These are phyloP conservation scores for Rubus idaeus DNA, from an alignment of 306 rosid species.

Conservation along the genomic window DNA sequence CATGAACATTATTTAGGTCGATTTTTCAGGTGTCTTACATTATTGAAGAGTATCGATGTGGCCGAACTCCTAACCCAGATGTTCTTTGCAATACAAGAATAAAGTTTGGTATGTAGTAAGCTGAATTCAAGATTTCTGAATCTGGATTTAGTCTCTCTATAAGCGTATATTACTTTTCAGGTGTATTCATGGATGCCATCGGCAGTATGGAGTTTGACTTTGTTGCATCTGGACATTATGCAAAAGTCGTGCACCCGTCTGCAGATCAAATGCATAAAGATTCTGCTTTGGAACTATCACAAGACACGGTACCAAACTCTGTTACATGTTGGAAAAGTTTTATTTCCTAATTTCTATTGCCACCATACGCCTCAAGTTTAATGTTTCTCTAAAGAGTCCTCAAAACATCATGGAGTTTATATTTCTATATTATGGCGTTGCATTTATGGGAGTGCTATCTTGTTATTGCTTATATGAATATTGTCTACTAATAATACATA, in stretches of 20 bases:
- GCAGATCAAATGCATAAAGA: slow-evolving; percentile 40
- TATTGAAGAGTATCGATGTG: slow-evolving; percentile 85
- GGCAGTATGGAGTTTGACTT: slow-evolving; percentile 71
- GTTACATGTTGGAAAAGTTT: neutral
- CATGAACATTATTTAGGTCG: slow-evolving; percentile 17
- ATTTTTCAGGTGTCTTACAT: slow-evolving; percentile 73
- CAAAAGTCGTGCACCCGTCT: slow-evolving; percentile 67
- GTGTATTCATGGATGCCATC: slow-evolving; percentile 97
- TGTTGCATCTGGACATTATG: slow-evolving; percentile 96
- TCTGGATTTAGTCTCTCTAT: slow-evolving; percentile 1
- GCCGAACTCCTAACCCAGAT: slow-evolving; percentile 92
- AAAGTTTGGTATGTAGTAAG: slow-evolving; percentile 69
- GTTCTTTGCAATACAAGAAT: slow-evolving; percentile 95
- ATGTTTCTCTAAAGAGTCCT: too few species aligned
- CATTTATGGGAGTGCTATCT: neutral
- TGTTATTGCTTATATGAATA: neutral
- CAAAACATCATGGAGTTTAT: too few species aligned
- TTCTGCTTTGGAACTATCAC: slow-evolving; percentile 67
- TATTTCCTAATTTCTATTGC: neutral
- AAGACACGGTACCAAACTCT: slow-evolving; percentile 64
- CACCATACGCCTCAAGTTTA: too few species aligned
- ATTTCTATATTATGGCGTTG: neutral
- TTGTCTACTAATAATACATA: slow-evolving; percentile 20
- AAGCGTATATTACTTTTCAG: slow-evolving; percentile 32
- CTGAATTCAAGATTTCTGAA: neutral